These are phyloP conservation scores for Penicillium odoratum DNA, from an alignment of 495 filamentous ascomycete species.

Conservation along the genomic window DNA sequence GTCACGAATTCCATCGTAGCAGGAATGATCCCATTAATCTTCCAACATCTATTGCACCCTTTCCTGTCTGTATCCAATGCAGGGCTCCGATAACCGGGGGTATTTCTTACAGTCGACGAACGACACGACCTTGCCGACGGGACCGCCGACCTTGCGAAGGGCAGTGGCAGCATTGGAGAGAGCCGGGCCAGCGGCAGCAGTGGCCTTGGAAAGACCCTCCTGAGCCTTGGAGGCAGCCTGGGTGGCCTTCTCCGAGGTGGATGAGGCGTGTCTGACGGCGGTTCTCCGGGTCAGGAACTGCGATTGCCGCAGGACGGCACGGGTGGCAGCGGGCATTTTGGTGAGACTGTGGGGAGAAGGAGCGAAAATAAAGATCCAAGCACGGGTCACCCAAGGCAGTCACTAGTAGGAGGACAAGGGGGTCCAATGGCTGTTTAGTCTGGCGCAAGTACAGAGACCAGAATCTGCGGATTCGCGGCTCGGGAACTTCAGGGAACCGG, in stretches of 20 bases:
- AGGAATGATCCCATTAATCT: neutral
- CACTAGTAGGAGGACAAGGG: constrained; percentile 33
- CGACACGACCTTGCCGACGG: constrained; percentile 75
- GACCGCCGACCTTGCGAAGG: constrained; percentile 77
- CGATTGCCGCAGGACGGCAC: constrained; percentile 63
- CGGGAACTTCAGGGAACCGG: constrained; percentile 47
- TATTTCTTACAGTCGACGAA: constrained; percentile 80
- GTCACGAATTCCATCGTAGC: neutral
- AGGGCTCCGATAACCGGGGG: constrained; percentile 1
- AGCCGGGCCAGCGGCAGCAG: constrained; percentile 75
- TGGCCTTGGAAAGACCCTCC: constrained; percentile 81
- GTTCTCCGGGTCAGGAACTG: constrained; percentile 58
- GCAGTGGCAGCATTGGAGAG: constrained; percentile 68
- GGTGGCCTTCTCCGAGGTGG: constrained; percentile 70
- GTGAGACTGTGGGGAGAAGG: constrained; percentile 30
- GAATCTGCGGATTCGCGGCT: constrained; percentile 46
- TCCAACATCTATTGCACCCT: neutral
- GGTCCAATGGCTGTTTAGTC: constrained; percentile 46
- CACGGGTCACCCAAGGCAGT: constrained; percentile 30
- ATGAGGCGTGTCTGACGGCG: constrained; percentile 61
- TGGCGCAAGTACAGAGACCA: constrained; percentile 43
- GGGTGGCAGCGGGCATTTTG: constrained; percentile 53
- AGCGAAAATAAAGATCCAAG: constrained; percentile 28
- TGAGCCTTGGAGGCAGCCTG: constrained; percentile 72
- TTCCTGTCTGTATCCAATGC: constrained; percentile 3